Evolutionary conservation across 495 filamentous ascomycete genomes (phyloP).

Genomic region (Corynascus novoguineensis): DNA sequence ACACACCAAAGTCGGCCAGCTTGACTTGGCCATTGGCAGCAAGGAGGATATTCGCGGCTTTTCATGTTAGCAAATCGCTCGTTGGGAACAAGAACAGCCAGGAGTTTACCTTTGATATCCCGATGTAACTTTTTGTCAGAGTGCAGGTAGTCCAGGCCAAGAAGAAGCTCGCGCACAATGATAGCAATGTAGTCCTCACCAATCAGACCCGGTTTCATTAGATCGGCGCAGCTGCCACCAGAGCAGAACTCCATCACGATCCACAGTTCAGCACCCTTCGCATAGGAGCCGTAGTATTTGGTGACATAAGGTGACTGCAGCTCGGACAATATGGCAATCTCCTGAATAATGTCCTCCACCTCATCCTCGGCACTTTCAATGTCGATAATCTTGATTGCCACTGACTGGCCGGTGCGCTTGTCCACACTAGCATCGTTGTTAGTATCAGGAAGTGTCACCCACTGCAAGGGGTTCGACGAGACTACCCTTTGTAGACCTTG

Average conservation of each 20-base stretch:
- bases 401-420: conserved; percentile 74
- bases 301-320: conserved; percentile 92
- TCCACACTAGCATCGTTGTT: conserved; percentile 60
- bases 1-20: conserved; percentile 95
- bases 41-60: conserved; percentile 86
- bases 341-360: conserved; percentile 97
- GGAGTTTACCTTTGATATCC: conserved; percentile 80
- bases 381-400: conserved; percentile 95
- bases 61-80: conserved; percentile 10
- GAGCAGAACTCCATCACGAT: conserved; percentile 96
- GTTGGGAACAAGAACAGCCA: neutral
- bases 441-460: conserved; percentile 23
- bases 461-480: neutral
- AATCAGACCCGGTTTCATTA: conserved; percentile 90
- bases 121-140: conserved; percentile 91
- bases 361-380: conserved; percentile 98
- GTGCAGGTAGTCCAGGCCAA: conserved; percentile 90
- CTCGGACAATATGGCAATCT: conserved; percentile 93
- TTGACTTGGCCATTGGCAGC: conserved; percentile 91
- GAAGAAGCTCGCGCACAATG: conserved; percentile 81
- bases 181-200: conserved; percentile 91
- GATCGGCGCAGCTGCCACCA: conserved; percentile 83
- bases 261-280: conserved; percentile 94
- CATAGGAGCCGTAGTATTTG: conserved; percentile 91
- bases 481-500: conserved; percentile 89